Evolutionary conservation across 2,329 filamentous ascomycete species (phyloP).

Genomic region (Pseudogymnoascus sp.): DNA sequence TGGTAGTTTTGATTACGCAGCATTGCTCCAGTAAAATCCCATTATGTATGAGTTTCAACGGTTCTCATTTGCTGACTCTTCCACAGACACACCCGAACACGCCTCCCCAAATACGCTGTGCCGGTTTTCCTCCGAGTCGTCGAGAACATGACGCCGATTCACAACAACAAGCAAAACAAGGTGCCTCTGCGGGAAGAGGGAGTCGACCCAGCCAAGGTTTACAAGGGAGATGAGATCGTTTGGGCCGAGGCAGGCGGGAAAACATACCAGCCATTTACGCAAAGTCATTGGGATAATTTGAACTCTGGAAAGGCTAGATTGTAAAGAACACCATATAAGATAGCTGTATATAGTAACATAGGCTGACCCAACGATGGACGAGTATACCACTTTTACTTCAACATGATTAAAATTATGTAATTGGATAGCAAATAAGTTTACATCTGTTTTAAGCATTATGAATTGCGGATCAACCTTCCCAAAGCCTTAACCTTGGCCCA

Average conservation of each 20-base stretch:
- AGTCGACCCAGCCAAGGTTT: slow-evolving; percentile 45
- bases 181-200: slow-evolving; percentile 59
- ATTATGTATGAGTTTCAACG: neutral
- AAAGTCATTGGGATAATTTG: slow-evolving; percentile 49
- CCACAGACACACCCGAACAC: slow-evolving; percentile 42
- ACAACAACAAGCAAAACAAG: slow-evolving; percentile 78
- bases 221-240: slow-evolving; percentile 35
- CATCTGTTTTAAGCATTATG: slow-evolving; percentile 16
- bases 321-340: slow-evolving; percentile 22
- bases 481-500: slow-evolving; percentile 24
- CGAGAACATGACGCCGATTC: slow-evolving; percentile 48
- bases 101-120: slow-evolving; percentile 65
- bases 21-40: slow-evolving; percentile 41
- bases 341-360: slow-evolving; percentile 1
- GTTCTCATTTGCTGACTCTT: neutral
- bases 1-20: slow-evolving; percentile 48
- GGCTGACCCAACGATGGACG: neutral
- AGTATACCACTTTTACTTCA: neutral
- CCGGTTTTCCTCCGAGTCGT: slow-evolving; percentile 63
- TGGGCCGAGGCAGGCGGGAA: slow-evolving; percentile 52
- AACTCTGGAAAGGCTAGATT: slow-evolving; percentile 37
- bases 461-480: slow-evolving; percentile 27
- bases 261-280: slow-evolving; percentile 50
- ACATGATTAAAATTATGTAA: slow-evolving; percentile 4
- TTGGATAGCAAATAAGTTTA: slow-evolving; percentile 7